Conservation (phyloP, 2,329 filamentous ascomycete genomes). For the Trichoderma oligosporum region DNA sequence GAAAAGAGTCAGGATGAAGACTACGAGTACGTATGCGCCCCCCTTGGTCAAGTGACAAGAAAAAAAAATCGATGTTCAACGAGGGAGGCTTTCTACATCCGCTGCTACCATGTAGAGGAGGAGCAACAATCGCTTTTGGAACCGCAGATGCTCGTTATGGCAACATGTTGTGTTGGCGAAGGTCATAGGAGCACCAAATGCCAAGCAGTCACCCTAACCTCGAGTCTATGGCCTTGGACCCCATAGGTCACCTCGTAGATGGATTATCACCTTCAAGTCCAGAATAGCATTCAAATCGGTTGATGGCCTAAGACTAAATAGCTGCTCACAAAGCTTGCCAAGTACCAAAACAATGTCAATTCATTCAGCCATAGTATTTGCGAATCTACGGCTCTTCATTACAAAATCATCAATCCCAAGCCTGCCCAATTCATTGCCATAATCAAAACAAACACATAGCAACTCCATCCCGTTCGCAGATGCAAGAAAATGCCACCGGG, state of each 20-base stretch:
- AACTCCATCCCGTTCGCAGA: constrained; percentile 35
- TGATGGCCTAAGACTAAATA: too few species aligned
- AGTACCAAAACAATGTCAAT: constrained; percentile 11
- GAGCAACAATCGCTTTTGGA: neutral
- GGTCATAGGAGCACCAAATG: too few species aligned
- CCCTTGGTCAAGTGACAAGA: neutral
- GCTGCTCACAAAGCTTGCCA: neutral
- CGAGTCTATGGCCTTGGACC: too few species aligned
- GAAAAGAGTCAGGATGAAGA: neutral
- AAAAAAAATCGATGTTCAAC: neutral
- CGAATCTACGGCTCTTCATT: constrained; percentile 10
- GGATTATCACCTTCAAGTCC: too few species aligned
- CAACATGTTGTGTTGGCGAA: too few species aligned
- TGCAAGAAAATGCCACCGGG: constrained; percentile 28
- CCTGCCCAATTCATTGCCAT: constrained; percentile 19
- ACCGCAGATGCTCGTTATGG: too few species aligned
- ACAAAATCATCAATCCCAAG: constrained; percentile 17
- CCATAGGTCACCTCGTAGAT: too few species aligned
- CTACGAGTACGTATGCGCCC: too few species aligned
- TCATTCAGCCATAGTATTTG: constrained; percentile 11
- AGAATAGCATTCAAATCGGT: too few species aligned
- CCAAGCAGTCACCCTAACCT: too few species aligned
- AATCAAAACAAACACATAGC: constrained; percentile 24
- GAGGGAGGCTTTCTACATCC: neutral
- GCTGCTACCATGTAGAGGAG: neutral